phyloP scores from a whole-genome alignment of 495 filamentous ascomycete species.

The Neurospora africana region DNA sequence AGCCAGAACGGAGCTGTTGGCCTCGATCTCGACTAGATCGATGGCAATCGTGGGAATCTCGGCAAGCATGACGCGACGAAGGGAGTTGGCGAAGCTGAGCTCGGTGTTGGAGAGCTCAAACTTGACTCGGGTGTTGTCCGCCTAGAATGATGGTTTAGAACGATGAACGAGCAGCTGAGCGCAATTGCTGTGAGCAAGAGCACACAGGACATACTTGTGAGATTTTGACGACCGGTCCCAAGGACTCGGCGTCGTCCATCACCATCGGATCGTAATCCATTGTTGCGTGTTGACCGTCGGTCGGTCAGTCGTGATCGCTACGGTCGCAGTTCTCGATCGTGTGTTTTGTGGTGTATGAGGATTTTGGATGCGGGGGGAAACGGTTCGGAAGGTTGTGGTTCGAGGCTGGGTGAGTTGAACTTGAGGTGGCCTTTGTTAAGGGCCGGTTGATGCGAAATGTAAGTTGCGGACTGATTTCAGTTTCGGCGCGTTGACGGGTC shows the following conservation, averaged over 20 bases:
- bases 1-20: conserved; percentile 85
- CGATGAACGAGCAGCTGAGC: background rate
- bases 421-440: background rate
- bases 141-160: conserved; percentile 35
- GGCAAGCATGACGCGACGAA: conserved; percentile 84
- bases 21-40: conserved; percentile 85
- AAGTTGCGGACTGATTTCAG: background rate
- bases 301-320: background rate
- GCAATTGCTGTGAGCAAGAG: conserved; percentile 4
- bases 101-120: conserved; percentile 73
- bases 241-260: conserved; percentile 53
- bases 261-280: conserved; percentile 59
- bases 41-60: conserved; percentile 94
- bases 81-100: conserved; percentile 84
- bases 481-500: background rate
- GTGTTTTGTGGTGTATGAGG: background rate
- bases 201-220: conserved; percentile 44
- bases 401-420: background rate
- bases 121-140: conserved; percentile 59
- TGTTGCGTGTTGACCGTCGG: conserved; percentile 3
- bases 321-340: background rate
- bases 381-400: background rate
- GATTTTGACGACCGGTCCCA: conserved; percentile 59
- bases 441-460: background rate
- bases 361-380: background rate